Base-by-base conservation (phyloP, 2,329 filamentous ascomycete genomes). In the Verticillium alfalfae region DNA sequence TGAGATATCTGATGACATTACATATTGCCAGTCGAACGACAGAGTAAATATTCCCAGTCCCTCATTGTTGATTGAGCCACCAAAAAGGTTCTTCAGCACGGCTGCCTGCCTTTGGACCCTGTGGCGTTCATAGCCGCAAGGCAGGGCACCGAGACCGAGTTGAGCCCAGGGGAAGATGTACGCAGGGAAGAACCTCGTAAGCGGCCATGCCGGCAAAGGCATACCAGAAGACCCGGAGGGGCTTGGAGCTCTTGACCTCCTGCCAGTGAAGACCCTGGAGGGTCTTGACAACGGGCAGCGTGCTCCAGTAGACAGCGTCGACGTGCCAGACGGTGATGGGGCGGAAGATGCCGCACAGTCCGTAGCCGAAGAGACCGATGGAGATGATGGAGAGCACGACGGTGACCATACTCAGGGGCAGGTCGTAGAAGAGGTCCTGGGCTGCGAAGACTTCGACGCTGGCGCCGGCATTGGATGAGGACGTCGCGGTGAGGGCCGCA, bases 131-230 rank as follows among this genome's bases (percentile, higher is more conserved):
- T 81, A 0, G 82, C 70, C 1, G 82, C 83, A 15, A 85, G 67
- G 62, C 83, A 85, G 9, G 81, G 80, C 9, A 85, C 77, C 0
- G 82, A 85, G 15, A 85, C 71, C 0, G 79, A 81, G 67, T 84
- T 84, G 10, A 85, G 75, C n/a, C 79, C 80, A 84, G 0, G 82
- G 80, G 59, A 77, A 82, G 49, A 85, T 81, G 61, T 85, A 85
- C 2, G 81, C 81, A 0, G 83, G 82, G 36, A 85, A 77, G 63
- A 81, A 78, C n/a, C 65, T 85, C 82, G 63, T 81, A 85, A 13
- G 75, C 41, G 13, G 76, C 78, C 78, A 84, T 84, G 66, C 73
- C 75, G 0, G 64, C 67, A 58, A 82, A 82, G 41, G 74, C 73
- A 67, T 80, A 82, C 79, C 81, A 84, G 66, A 85, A 85, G 60